Evolutionary conservation across 2,329 filamentous ascomycete genomes (phyloP), one percentile per base, ranked within the genome.

Genomic region (Scleromitrula shiraiana): DNA sequence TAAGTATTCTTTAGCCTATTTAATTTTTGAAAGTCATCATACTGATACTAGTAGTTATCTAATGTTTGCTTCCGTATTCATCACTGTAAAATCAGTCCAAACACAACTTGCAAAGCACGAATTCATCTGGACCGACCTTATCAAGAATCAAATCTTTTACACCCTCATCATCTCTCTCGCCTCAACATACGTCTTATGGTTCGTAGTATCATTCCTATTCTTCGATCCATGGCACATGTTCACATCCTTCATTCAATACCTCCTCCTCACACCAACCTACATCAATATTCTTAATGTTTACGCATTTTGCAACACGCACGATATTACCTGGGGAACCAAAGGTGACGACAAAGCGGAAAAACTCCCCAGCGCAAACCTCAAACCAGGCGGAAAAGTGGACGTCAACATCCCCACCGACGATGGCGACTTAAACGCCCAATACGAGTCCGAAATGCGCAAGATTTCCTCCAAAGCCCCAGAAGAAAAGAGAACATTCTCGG

Each of bases 211-310:
- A 19, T 88, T 98, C 70, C 70, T 98, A 52, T 98, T 98, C 68
- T 78, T 98, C 40, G 94, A 98, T 59, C 93, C 93, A 0, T 98
- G 93, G 93, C 93, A 98, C 73, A 93, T 98, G 86, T 85, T 98
- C 70, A 98, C 93, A 10, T 91, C 84, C 0, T 82, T 87, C 0
- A 79, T 76, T 0, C 90, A 96, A 65, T 98, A 98, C 73, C 96
- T 98, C 65, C 77, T 90, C 39, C 80, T 98, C 22, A 75, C 98
- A 29, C 93, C 93, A 0, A 83, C 77, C 32, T 98, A 97, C 72
- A 95, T 98, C 68, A 97, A 91, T 71, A 97, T 88, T 0, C 76
- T 98, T 2, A 93, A 98, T 67, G 89, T 97, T 17, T 98, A 98
- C 69, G 93, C 93, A 35, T 98, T 98, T 68, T 97, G 93, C 74